Percentiles rank a stretch among this genome's conserved stretches.
phyloP scores from a whole-genome alignment of 352 stramenopile genomes.

The Pythium coloratum region DNA sequence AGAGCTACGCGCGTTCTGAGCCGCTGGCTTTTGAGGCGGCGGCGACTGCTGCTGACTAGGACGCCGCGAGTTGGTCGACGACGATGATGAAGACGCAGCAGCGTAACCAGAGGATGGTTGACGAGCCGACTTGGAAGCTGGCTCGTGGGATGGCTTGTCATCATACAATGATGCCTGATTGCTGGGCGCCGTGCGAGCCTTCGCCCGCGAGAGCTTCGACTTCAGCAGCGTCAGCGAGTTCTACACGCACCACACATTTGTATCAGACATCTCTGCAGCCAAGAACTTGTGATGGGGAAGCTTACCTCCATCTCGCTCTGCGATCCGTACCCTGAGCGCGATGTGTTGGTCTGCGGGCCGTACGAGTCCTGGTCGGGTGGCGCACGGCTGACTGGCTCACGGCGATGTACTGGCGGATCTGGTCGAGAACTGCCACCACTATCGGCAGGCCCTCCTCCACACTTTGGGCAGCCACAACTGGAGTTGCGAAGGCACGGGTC shows the following conservation, averaged over 20 bases:
- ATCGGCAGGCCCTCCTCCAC: conserved; percentile 31
- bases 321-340: conserved; percentile 20
- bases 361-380: conserved; percentile 30
- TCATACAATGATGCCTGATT: conserved; percentile 71
- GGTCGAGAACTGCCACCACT: conserved; percentile 14
- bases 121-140: conserved; percentile 26
- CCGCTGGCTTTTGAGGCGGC: background rate
- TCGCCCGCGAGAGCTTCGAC: conserved; percentile 77
- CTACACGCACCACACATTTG: conserved; percentile 20
- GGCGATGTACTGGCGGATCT: conserved; percentile 36
- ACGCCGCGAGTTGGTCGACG: conserved; percentile 4
- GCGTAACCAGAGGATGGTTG: conserved; percentile 17
- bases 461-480: conserved; percentile 70
- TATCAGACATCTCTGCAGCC: background rate
- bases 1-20: conserved; percentile 4
- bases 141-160: conserved; percentile 42
- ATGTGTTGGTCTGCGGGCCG: conserved; percentile 31
- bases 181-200: conserved; percentile 67
- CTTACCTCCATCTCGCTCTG: conserved; percentile 59
- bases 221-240: conserved; percentile 77
- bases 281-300: background rate
- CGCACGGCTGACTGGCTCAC: conserved; percentile 30
- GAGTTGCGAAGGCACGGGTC: conserved; percentile 70
- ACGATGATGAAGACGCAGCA: background rate
- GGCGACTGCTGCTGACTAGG: background rate